A percentile compares a stretch with the other conserved stretches of the same genome.
phyloP scores from a whole-genome alignment of 805 yeast genomes.

The Peterozyma toletana region DNA sequence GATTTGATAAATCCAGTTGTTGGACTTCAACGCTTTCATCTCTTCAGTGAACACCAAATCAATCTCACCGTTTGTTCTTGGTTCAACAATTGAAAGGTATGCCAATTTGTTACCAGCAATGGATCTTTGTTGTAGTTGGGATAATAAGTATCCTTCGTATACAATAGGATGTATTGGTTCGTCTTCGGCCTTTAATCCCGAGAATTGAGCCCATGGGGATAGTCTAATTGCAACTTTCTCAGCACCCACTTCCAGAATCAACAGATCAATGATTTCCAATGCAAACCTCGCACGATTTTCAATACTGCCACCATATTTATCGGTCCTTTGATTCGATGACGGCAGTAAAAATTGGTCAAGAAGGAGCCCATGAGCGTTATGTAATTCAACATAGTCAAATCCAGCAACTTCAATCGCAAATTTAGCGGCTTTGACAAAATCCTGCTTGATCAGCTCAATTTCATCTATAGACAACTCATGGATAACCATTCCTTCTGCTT shows the following conservation, averaged over 20 bases:
- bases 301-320: conserved; percentile 36
- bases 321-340: conserved; percentile 28
- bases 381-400: conserved; percentile 34
- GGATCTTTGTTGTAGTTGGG: conserved; percentile 32
- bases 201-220: conserved; percentile 37
- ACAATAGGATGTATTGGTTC: conserved; percentile 28
- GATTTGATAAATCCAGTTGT: conserved; percentile 29
- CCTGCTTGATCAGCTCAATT: conserved; percentile 30
- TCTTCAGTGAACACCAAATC: not conserved
- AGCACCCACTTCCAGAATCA: conserved; percentile 45
- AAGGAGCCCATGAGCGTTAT: conserved; percentile 32
- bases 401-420: conserved; percentile 27
- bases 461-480: conserved; percentile 33
- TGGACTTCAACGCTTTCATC: conserved; percentile 9
- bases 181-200: conserved; percentile 29
- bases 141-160: conserved; percentile 28
- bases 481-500: conserved; percentile 32
- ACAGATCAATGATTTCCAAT: conserved; percentile 42
- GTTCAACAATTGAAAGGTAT: conserved; percentile 29
- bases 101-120: conserved; percentile 21
- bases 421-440: conserved; percentile 38
- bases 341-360: conserved; percentile 32
- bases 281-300: conserved; percentile 33
- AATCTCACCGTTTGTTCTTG: conserved; percentile 18
- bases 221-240: conserved; percentile 39